Conservation (phyloP, 140 eudicot genomes). For the Stevia rebaudiana region DNA sequence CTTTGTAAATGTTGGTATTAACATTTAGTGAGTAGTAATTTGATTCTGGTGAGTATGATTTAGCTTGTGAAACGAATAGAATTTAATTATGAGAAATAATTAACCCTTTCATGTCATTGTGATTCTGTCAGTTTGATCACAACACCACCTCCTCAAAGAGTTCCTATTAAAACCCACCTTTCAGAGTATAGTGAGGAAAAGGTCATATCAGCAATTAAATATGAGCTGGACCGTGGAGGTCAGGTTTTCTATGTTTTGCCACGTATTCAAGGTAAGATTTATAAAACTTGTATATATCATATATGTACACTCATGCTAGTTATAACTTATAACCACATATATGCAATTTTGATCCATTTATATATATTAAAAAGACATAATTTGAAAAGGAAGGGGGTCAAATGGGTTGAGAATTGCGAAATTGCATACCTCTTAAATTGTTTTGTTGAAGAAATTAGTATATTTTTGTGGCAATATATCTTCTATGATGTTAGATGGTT, state of each 20-base stretch:
- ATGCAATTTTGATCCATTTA: background rate
- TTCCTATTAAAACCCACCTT: constrained; percentile 88
- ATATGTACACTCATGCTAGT: background rate
- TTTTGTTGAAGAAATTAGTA: constrained; percentile 5
- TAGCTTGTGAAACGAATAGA: constrained; percentile 4
- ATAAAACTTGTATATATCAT: background rate
- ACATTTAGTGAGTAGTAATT: background rate
- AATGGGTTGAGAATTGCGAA: background rate
- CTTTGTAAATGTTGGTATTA: background rate
- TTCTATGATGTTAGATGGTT: background rate
- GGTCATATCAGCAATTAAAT: constrained; percentile 73
- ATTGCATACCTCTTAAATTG: background rate
- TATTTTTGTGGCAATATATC: background rate
- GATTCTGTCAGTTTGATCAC: constrained; percentile 61
- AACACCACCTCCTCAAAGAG: constrained; percentile 98
- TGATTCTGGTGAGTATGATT: constrained; percentile 9
- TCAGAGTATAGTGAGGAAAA: constrained; percentile 65
- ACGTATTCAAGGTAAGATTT: constrained; percentile 74
- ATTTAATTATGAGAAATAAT: background rate
- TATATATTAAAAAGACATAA: background rate
- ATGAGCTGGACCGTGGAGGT: constrained; percentile 92
- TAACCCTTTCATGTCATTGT: background rate
- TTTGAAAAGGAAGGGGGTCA: background rate
- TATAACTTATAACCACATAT: background rate
- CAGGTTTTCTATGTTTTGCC: constrained; percentile 98